phyloP scores from a whole-genome alignment of 1,139 yeast species.

The Yamadazyma oceani region DNA sequence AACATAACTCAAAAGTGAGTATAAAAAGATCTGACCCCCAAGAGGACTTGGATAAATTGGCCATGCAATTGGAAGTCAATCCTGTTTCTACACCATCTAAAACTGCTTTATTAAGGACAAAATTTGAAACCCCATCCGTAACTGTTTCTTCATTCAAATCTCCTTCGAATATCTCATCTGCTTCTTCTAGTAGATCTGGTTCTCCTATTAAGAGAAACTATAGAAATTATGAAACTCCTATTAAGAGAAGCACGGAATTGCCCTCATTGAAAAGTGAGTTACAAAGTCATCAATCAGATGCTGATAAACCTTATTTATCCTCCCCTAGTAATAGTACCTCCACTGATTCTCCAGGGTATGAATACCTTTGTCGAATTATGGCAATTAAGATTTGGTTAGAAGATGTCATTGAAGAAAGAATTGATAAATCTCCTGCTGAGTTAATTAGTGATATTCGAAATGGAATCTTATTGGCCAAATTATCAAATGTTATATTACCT shows the following conservation, averaged over 20 bases:
- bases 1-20: constrained; percentile 21
- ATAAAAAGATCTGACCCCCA: constrained; percentile 15
- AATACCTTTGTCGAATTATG: constrained; percentile 82
- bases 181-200: constrained; percentile 21
- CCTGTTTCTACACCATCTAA: constrained; percentile 28
- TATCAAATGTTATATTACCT: constrained; percentile 74
- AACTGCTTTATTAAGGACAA: constrained; percentile 31
- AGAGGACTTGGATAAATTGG: constrained; percentile 42
- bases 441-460: constrained; percentile 62
- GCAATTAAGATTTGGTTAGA: constrained; percentile 69
- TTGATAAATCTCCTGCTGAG: constrained; percentile 54
- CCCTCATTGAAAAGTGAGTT: constrained; percentile 17
- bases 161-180: constrained; percentile 25
- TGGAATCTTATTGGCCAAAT: constrained; percentile 82
- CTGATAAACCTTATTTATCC: constrained; percentile 22
- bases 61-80: constrained; percentile 36
- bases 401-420: constrained; percentile 45
- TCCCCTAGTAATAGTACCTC: constrained; percentile 33
- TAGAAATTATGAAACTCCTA: constrained; percentile 15
- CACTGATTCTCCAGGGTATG: constrained; percentile 52
- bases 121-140: constrained; percentile 46
- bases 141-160: constrained; percentile 46
- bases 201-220: constrained; percentile 21
- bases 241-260: constrained; percentile 10
- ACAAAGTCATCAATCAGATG: constrained; percentile 8